These are phyloP conservation scores for Allantophomopsis cytisporea DNA, from an alignment of 2,329 filamentous ascomycete genomes.

Conservation along the genomic window DNA sequence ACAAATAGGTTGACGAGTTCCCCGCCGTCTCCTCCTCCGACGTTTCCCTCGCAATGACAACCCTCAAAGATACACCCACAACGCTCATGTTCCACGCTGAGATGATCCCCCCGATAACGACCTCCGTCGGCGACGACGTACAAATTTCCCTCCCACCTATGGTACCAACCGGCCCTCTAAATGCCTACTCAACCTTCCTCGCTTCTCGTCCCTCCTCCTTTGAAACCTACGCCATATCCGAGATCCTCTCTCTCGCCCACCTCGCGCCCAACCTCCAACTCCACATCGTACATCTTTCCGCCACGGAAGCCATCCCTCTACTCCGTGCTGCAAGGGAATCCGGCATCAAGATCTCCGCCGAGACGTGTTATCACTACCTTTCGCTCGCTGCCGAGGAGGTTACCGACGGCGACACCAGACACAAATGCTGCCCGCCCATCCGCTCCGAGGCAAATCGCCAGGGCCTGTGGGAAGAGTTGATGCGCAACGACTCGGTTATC, in stretches of 20 bases:
- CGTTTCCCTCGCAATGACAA: conserved; percentile 66
- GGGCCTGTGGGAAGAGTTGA: conserved; percentile 68
- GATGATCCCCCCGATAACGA: conserved; percentile 82
- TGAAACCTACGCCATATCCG: conserved; percentile 79
- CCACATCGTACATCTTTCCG: conserved; percentile 71
- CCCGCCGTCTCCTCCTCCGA: conserved; percentile 75
- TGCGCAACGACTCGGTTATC: conserved; percentile 62
- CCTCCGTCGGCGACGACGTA: conserved; percentile 66
- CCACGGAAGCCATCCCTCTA: conserved; percentile 53
- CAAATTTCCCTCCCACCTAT: conserved; percentile 56
- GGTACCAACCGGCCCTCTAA: conserved; percentile 57
- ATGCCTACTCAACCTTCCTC: conserved; percentile 80
- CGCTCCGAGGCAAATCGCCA: conserved; percentile 46
- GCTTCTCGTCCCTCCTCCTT: conserved; percentile 79
- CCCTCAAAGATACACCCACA: conserved; percentile 68
- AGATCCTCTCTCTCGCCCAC: conserved; percentile 72
- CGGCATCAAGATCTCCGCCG: conserved; percentile 60
- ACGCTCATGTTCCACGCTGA: conserved; percentile 99
- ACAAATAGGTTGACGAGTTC: conserved; percentile 74
- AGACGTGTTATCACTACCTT: conserved; percentile 67
- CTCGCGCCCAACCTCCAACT: conserved; percentile 71
- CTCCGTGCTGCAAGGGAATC: conserved; percentile 45
- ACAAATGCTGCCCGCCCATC: conserved; percentile 66
- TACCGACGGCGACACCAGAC: conserved; percentile 52
- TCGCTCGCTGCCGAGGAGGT: conserved; percentile 54